Percentiles rank a stretch among this genome's conserved stretches.
Conservation (phyloP, 139 green algal species). For the Tetratostichococcus sp. region DNA sequence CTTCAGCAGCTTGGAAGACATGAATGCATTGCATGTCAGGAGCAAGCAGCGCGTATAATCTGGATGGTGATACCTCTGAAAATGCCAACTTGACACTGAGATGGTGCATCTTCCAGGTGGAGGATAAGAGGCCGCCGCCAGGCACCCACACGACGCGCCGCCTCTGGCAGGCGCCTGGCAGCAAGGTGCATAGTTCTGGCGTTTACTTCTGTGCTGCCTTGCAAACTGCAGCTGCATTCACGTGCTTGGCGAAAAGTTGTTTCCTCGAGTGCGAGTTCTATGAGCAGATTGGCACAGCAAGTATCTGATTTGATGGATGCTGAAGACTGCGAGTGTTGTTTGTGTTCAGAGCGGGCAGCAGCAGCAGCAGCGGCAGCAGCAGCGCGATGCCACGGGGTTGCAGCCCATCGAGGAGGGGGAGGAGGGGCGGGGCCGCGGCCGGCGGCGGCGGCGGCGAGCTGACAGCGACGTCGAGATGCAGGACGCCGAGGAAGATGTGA, state of each 20-base stretch:
- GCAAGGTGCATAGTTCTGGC: background rate
- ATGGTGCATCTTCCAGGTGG: too few species aligned
- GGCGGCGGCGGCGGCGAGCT: conserved; percentile 16
- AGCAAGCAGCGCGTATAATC: too few species aligned
- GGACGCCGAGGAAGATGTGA: conserved; percentile 17
- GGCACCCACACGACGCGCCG: conserved; percentile 28
- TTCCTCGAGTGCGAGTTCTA: too few species aligned
- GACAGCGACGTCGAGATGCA: conserved; percentile 31
- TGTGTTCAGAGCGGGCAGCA: background rate
- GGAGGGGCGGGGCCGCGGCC: background rate
- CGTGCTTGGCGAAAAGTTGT: too few species aligned
- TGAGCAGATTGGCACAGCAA: too few species aligned
- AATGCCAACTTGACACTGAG: too few species aligned
- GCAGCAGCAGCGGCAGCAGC: background rate
- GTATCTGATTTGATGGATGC: too few species aligned
- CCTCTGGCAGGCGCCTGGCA: conserved; percentile 20
- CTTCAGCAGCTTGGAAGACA: too few species aligned
- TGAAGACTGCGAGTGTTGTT: background rate
- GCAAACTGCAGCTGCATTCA: background rate
- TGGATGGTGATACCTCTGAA: too few species aligned
- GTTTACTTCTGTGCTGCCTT: background rate
- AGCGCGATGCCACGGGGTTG: background rate
- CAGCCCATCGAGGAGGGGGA: conserved; percentile 2
- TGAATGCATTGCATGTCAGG: too few species aligned
- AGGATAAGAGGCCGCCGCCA: conserved; percentile 27